Base-by-base conservation (phyloP, 2,329 filamentous ascomycete species). In the Neocucurbitaria cava region DNA sequence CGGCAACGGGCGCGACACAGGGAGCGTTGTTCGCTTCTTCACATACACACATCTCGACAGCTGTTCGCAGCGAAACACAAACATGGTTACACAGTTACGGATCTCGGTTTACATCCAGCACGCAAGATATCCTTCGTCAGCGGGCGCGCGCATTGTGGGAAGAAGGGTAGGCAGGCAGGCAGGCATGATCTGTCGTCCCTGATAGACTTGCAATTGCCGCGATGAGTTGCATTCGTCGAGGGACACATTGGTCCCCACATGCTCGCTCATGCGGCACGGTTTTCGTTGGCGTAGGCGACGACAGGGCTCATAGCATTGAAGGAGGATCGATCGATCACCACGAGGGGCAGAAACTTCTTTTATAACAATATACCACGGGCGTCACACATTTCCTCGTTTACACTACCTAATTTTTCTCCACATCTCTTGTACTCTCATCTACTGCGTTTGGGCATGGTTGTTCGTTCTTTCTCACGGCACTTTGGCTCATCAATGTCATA, bases 91-190 rank as follows among this genome's bases (percentile, higher is more conserved):
- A 49, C 33, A 39, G 43, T 31, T 30, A 51, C 50, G 13, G 35
- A 50, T 50, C 52, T 52, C 38, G 44, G 31, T 39, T 50, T 21
- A 51, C 44, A n/a, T n/a, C n/a, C n/a, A 47, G 33, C 44, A 55
- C 40, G 49, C 49, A 50, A 49, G 53, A 49, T 48, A 59, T 59
- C 46, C 49, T 46, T 54, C 43, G 40, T 51, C 54, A 31, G 41
- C 26, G 40, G 39, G 40, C n/a, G 21, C n/a, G 21, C 30, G 35
- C 21, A 21, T 24, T 31, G 39, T 30, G 24, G 15, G 23, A 17
- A 13, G 13, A 30, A n/a, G 15, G n/a, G n/a, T n/a, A n/a, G n/a
- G n/a, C n/a, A n/a, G n/a, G n/a, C n/a, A n/a, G n/a, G n/a, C n/a
- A n/a, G n/a, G 17, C 24, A 6, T 11, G 18, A 26, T 18, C 41